Base-by-base conservation (phyloP, 306 rosid genomes). In the Comarum palustre region DNA sequence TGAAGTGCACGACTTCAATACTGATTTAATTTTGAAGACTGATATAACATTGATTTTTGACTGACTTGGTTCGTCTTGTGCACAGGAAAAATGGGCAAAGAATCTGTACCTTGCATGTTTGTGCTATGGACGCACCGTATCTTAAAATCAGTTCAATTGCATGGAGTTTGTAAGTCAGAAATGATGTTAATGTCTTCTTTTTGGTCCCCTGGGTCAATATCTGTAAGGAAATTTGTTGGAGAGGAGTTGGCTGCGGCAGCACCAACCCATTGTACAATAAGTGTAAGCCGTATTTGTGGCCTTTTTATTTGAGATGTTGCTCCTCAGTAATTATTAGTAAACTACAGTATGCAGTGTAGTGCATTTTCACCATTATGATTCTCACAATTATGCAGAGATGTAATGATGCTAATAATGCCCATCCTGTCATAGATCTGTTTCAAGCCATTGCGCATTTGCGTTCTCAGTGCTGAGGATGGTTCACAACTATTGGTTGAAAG, bases 31-130 rank as follows among this genome's bases (percentile, higher is more conserved):
- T 16, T 76, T 22, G 38, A 14, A 12, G 4, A 2, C 58, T 14
- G 4, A 41, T 25, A 52, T 9, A 58, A 22, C 22, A 27, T 51
- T 25, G 68, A 42, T 72, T 32, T 57, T 50, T 32, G 77, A 55
- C 41, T 12, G 62, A 57, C 39, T 64, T 39, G 51, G 19, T 72
- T 73, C 54, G 43, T 65, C 52, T 70, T 57, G 0, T 75, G 62
- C 82, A 66, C 92, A 90, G 98, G 98, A 93, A 72, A 93, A 90
- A 82, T 93, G 98, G 98, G 80, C 93, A 20, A 93, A 90, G 80
- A 89, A 93, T 83, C 90, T 93, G 19, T 90, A 89, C 68, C 89
- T 93, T 68, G 89, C 98, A 42, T 89, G 96, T 80, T 71, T 93
- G 82, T 89, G 97, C 79, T 93, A 89, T 52, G 98, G 98, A 79